These are phyloP conservation scores for Hypomyces perniciosus DNA, from an alignment of 2,329 filamentous ascomycete species.

Conservation along the genomic window DNA sequence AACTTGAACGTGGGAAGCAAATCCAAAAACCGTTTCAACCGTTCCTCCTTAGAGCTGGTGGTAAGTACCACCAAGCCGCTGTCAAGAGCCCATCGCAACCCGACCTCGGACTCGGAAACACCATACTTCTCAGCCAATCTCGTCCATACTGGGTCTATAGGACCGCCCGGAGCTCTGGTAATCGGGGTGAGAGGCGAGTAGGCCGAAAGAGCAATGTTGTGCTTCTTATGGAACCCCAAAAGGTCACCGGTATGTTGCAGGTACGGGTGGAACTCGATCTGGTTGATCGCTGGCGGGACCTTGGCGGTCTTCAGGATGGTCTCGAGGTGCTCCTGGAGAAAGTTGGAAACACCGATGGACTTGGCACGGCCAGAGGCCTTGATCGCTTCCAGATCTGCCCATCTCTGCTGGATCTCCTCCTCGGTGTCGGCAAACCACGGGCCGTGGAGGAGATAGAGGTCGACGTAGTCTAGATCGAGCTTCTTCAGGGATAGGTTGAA, in stretches of 20 bases:
- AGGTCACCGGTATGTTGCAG: constrained; percentile 55
- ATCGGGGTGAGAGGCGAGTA: constrained; percentile 52
- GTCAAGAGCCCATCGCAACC: constrained; percentile 55
- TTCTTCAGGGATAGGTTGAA: constrained; percentile 57
- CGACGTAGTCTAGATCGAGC: constrained; percentile 64
- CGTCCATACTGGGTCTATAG: constrained; percentile 46
- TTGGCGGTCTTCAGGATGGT: constrained; percentile 52
- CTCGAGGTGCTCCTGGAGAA: constrained; percentile 51
- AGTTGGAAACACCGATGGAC: constrained; percentile 77
- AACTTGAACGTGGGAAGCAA: constrained; percentile 51
- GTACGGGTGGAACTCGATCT: constrained; percentile 78
- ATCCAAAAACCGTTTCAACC: constrained; percentile 50
- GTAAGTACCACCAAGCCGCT: constrained; percentile 54
- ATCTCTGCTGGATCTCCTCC: constrained; percentile 50
- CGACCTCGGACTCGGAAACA: constrained; percentile 49
- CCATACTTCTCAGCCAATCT: constrained; percentile 52
- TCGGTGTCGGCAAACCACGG: constrained; percentile 47
- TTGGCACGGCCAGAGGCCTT: constrained; percentile 58
- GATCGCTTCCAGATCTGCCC: constrained; percentile 60
- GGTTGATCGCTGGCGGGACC: constrained; percentile 64
- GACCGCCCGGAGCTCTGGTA: constrained; percentile 43
- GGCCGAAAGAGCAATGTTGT: constrained; percentile 51
- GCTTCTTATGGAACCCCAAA: constrained; percentile 49
- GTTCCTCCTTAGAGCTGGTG: constrained; percentile 52
- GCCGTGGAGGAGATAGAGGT: constrained; percentile 61